Conservation (phyloP, 805 yeast species). For the Saturnispora gosingensis region DNA sequence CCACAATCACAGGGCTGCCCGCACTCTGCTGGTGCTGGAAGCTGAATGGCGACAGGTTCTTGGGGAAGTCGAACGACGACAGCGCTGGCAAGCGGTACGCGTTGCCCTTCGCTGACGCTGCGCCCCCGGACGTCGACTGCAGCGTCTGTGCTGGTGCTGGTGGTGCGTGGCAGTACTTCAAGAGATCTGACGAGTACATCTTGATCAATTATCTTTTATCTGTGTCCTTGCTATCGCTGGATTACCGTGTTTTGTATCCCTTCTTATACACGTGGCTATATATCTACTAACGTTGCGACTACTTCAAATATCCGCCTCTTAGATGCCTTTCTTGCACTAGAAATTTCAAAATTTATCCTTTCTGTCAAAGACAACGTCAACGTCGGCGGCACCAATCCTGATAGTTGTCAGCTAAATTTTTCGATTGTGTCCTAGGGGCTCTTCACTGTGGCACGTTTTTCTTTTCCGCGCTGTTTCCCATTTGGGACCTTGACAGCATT, state of each 20-base stretch:
- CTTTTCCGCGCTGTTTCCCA: neutral
- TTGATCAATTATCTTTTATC: neutral
- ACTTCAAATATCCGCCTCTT: neutral
- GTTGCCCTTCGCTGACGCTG: neutral
- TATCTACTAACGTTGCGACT: neutral
- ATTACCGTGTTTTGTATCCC: neutral
- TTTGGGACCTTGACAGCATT: neutral
- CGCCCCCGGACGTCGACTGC: neutral
- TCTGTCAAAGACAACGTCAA: neutral
- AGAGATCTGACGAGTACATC: conserved; percentile 12
- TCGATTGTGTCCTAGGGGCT: neutral
- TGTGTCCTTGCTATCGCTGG: neutral
- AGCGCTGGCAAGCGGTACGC: neutral
- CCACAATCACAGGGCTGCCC: neutral
- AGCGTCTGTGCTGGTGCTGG: neutral
- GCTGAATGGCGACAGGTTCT: neutral
- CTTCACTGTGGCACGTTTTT: neutral
- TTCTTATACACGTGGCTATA: too few species aligned
- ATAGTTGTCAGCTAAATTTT: neutral
- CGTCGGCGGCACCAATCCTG: neutral
- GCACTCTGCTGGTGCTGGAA: neutral
- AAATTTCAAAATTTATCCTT: neutral
- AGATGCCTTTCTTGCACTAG: neutral
- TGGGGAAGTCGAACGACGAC: neutral
- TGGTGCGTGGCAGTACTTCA: conserved; percentile 12